Percentiles rank a stretch among this genome's conserved stretches.
phyloP scores from a whole-genome alignment of 495 filamentous ascomycete genomes.

The Halenospora varia region DNA sequence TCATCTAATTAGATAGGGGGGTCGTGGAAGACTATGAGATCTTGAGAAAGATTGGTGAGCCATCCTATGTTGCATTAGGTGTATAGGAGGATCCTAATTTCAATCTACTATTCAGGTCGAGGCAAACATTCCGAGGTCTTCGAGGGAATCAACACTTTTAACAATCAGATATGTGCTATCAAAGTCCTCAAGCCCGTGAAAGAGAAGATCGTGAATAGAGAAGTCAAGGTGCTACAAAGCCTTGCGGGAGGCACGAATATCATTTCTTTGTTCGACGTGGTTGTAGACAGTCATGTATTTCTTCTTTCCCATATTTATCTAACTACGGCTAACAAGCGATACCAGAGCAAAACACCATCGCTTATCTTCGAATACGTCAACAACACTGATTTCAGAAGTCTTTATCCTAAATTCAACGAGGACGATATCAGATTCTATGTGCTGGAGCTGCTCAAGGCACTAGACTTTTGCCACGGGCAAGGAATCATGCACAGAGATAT shows the following conservation, averaged over 20 bases:
- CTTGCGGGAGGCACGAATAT: constrained; percentile 95
- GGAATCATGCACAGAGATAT: constrained; percentile 99
- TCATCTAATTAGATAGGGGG: no score
- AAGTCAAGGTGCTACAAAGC: constrained; percentile 99
- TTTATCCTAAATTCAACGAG: constrained; percentile 96
- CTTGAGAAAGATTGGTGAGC: constrained; percentile 92
- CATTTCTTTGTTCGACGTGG: constrained; percentile 90
- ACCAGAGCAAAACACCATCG: constrained; percentile 92
- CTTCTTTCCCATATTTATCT: constrained; percentile 20
- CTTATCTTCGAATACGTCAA: constrained; percentile 98
- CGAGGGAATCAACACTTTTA: constrained; percentile 97
- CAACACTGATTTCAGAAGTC: constrained; percentile 95
- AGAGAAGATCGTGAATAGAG: constrained; percentile 99
- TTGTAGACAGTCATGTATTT: constrained; percentile 82
- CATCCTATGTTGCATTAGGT: not conserved
- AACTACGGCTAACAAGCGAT: constrained; percentile 23
- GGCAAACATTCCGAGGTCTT: constrained; percentile 99
- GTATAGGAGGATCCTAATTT: not conserved
- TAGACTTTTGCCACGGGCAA: constrained; percentile 98
- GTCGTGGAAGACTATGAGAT: constrained; percentile 98
- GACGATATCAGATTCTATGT: constrained; percentile 97
- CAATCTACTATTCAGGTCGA: constrained; percentile 54
- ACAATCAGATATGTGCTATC: constrained; percentile 99
- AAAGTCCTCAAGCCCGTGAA: constrained; percentile 99
- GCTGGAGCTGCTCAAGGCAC: constrained; percentile 90